Percentiles rank a stretch among this genome's conserved stretches.
Evolutionary conservation across 106 monocot species (phyloP).

Genomic region (Iris macrosiphon): DNA sequence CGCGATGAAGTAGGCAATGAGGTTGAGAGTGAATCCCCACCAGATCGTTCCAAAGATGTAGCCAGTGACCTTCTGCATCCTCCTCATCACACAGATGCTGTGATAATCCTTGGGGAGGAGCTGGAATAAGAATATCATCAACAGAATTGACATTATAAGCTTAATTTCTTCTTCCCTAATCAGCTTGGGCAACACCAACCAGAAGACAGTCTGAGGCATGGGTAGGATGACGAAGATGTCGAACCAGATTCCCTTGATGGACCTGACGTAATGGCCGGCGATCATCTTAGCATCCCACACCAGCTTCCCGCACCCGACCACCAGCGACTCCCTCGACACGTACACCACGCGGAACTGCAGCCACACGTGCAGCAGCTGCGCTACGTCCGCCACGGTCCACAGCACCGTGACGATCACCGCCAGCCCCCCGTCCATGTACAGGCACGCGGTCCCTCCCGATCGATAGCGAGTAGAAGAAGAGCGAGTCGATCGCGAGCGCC

Average conservation of each 20-base stretch:
- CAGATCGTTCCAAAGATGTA: constrained; percentile 94
- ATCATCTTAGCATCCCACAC: constrained; percentile 78
- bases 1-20: constrained; percentile 89
- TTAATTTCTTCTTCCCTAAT: constrained; percentile 64
- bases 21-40: constrained; percentile 96
- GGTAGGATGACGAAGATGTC: constrained; percentile 84
- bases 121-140: constrained; percentile 69
- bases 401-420: constrained; percentile 46
- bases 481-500: constrained; percentile 76
- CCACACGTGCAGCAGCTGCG: constrained; percentile 62
- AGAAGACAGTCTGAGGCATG: constrained; percentile 68
- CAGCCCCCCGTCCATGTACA: constrained; percentile 54
- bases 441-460: constrained; percentile 26
- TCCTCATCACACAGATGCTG: constrained; percentile 68
- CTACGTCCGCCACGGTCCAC: constrained; percentile 52
- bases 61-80: constrained; percentile 96
- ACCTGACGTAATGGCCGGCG: constrained; percentile 59
- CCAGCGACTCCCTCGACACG: constrained; percentile 86
- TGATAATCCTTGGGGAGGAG: constrained; percentile 91
- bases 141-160: constrained; percentile 59
- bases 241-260: constrained; percentile 61
- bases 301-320: constrained; percentile 91
- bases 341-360: constrained; percentile 75
- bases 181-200: constrained; percentile 62
- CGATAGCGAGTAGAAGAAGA: constrained; percentile 90